Evolutionary conservation across 192 early-diverging fungal species (phyloP).

Genomic region (Backusella tuberculispora): DNA sequence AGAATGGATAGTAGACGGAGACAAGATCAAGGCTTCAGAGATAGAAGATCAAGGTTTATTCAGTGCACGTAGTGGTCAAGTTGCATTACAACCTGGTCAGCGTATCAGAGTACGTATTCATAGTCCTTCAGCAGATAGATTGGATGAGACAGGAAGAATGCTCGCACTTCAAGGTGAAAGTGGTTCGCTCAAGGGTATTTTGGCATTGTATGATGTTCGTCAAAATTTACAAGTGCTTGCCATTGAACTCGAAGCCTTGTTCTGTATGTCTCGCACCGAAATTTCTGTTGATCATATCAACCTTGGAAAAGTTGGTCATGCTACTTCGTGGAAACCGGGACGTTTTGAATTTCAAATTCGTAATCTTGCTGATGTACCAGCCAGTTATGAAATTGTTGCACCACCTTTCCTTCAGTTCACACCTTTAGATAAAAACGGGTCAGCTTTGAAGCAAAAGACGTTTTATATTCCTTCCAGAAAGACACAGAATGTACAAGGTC

Average conservation of each 20-base stretch:
- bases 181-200: conserved; percentile 55
- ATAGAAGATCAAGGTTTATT: background rate
- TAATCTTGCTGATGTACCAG: conserved; percentile 67
- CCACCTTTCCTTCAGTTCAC: conserved; percentile 42
- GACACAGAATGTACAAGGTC: conserved; percentile 55
- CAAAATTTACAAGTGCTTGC: conserved; percentile 56
- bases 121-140: conserved; percentile 29
- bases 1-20: conserved; percentile 44
- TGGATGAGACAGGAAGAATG: conserved; percentile 13
- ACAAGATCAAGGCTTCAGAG: conserved; percentile 5
- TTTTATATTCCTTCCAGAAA: conserved; percentile 47
- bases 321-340: conserved; percentile 69
- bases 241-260: conserved; percentile 62
- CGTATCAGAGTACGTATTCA: conserved; percentile 26
- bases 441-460: background rate
- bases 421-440: conserved; percentile 32
- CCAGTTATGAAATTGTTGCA: conserved; percentile 59
- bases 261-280: conserved; percentile 61
- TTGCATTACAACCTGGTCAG: conserved; percentile 40
- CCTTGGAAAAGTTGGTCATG: conserved; percentile 79
- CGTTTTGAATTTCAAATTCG: conserved; percentile 62
- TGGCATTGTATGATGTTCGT: conserved; percentile 62
- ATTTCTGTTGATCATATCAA: conserved; percentile 60
- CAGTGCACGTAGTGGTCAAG: conserved; percentile 24
- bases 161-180: conserved; percentile 53